Evolutionary conservation across 2,329 filamentous ascomycete genomes (phyloP).

Genomic region (Exophiala xenobiotica): DNA sequence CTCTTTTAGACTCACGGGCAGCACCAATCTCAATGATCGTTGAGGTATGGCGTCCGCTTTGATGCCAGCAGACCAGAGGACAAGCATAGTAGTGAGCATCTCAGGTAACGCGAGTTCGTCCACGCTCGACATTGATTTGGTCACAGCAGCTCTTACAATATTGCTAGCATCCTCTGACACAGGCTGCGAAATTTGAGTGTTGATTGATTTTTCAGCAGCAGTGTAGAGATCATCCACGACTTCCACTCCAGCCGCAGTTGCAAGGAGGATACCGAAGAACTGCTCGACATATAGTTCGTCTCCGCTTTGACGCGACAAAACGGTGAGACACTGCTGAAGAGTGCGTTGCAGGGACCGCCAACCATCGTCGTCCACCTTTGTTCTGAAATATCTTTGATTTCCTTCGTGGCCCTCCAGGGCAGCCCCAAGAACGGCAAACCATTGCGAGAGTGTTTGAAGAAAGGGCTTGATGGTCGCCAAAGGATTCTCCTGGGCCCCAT

Average conservation of each 20-base stretch:
- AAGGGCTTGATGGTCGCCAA: constrained; percentile 45
- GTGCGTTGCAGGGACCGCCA: constrained; percentile 75
- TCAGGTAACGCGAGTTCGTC: constrained; percentile 31
- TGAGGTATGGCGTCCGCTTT: constrained; percentile 15
- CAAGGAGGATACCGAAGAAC: constrained; percentile 77
- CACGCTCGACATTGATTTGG: constrained; percentile 22
- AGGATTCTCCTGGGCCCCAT: constrained; percentile 52
- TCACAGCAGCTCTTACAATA: constrained; percentile 12
- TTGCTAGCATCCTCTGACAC: constrained; percentile 9
- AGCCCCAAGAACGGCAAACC: constrained; percentile 65
- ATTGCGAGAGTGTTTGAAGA: constrained; percentile 63
- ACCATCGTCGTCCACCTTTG: constrained; percentile 71
- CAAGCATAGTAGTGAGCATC: constrained; percentile 27
- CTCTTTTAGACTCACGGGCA: constrained; percentile 63
- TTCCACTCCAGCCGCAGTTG: constrained; percentile 78
- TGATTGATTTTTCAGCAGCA: constrained; percentile 15
- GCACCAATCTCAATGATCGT: constrained; percentile 47
- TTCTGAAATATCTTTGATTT: constrained; percentile 83
- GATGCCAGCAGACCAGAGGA: constrained; percentile 24
- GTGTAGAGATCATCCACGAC: constrained; percentile 64
- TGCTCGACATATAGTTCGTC: constrained; percentile 63
- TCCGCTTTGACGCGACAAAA: constrained; percentile 9
- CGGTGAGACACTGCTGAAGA: constrained; percentile 32
- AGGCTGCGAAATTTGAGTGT: constrained; percentile 6
- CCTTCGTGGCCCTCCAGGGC: constrained; percentile 76